Evolutionary conservation across 176 grass and related monocot genomes (phyloP), one percentile per base, ranked within the genome.

Genomic region (Oryza rufipogon): DNA sequence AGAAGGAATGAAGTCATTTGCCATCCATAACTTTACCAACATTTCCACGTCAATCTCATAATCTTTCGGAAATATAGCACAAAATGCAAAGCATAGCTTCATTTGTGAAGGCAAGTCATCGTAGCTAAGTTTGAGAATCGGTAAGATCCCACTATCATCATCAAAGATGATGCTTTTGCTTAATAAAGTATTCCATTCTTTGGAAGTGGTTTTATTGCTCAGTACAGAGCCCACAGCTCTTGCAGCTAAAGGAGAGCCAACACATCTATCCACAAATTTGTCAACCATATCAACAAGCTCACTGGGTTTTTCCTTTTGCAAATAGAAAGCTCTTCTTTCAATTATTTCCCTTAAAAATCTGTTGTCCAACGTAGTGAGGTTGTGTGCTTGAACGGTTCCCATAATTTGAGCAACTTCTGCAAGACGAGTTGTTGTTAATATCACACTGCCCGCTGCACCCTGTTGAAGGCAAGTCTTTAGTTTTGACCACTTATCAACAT

Each of bases 401-500:
- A 83, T 89, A 38, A 88, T 73, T 11, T 14, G 8, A 9, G 68
- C 71, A 6, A 89, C 75, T 78, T 2, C 44, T 1, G 42, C 8
- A 3, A 28, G 67, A 19, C 77, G 73, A 20, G 66, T 74, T 23
- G 86, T 88, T 39, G 80, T 78, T 7, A 89, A 5, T 8, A 92
- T 26, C 0, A 1, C 26, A 25, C 61, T 88, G 5, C 89, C 82
- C 6, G 7, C 14, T 7, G 44, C 71, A 66, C 71, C 81, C 17
- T 44, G 45, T 0, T 32, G 56, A 33, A 88, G 63, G 3, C 52
- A 10, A 30, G 30, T 52, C 84, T 46, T 82, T 4, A 91, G 22
- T 7, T 38, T 28, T 2, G 78, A 20, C 89, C 86, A 91, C 15
- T 74, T 17, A 7, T 25, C 11, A 0, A 0, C 14, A 49, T 85